A percentile compares a stretch with the other conserved stretches of the same genome.
phyloP scores from a whole-genome alignment of 2,329 filamentous ascomycete genomes.

The Pseudogymnoascus sp. region DNA sequence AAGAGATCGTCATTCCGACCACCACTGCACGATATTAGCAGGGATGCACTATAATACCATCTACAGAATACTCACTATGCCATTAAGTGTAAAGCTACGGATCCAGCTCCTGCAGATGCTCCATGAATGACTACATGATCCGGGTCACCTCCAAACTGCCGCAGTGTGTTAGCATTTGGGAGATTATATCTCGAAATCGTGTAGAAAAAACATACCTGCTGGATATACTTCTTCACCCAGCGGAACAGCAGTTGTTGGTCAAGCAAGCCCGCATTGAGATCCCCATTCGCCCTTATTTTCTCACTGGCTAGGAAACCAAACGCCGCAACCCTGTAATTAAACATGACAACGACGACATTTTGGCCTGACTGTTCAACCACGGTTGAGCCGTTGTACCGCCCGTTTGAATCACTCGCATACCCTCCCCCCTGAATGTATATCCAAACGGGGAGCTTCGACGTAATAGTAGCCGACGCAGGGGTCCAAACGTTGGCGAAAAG shows the following conservation, averaged over 20 bases:
- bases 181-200: neutral
- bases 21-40: slow-evolving; percentile 17
- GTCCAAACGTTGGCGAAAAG: slow-evolving; percentile 40
- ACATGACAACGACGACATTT: slow-evolving; percentile 50
- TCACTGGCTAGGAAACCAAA: slow-evolving; percentile 57
- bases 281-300: slow-evolving; percentile 45
- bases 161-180: slow-evolving; percentile 9
- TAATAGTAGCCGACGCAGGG: slow-evolving; percentile 32
- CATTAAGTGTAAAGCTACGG: slow-evolving; percentile 34
- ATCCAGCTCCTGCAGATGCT: slow-evolving; percentile 40
- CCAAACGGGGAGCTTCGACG: slow-evolving; percentile 45
- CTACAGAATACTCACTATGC: slow-evolving; percentile 19
- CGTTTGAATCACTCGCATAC: slow-evolving; percentile 42
- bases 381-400: slow-evolving; percentile 44
- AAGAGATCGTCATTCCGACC: slow-evolving; percentile 24
- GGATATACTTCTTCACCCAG: slow-evolving; percentile 57
- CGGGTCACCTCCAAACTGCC: slow-evolving; percentile 38
- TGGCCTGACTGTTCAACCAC: slow-evolving; percentile 38
- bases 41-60: neutral
- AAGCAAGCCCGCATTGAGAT: slow-evolving; percentile 55
- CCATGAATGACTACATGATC: slow-evolving; percentile 41
- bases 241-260: slow-evolving; percentile 55
- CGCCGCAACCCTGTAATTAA: slow-evolving; percentile 57
- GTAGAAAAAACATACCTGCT: slow-evolving; percentile 29
- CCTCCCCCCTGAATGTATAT: slow-evolving; percentile 46